phyloP scores from a whole-genome alignment of 1,139 yeast genomes.

The Zygotorulaspora mrakii region DNA sequence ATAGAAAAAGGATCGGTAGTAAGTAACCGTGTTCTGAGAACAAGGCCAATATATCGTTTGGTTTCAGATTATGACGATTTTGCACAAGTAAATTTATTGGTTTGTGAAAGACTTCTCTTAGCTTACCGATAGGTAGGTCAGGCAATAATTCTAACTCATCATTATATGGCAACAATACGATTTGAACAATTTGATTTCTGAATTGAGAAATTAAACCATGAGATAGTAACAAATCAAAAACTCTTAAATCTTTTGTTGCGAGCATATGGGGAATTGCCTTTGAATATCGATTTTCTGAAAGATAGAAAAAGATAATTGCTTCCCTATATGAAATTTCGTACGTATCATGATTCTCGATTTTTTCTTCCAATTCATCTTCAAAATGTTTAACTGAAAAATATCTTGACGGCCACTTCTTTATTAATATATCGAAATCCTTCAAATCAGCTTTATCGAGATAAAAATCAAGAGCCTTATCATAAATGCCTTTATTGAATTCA shows the following conservation, averaged over 20 bases:
- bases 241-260: slow-evolving; percentile 49
- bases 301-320: slow-evolving; percentile 54
- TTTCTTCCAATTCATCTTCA: slow-evolving; percentile 47
- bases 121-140: slow-evolving; percentile 43
- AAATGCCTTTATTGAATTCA: slow-evolving; percentile 43
- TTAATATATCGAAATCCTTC: slow-evolving; percentile 41
- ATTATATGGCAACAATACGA: slow-evolving; percentile 47
- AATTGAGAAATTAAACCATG: slow-evolving; percentile 59
- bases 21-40: slow-evolving; percentile 45
- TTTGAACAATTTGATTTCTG: slow-evolving; percentile 48
- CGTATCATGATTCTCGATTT: slow-evolving; percentile 25
- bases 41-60: slow-evolving; percentile 47
- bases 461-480: slow-evolving; percentile 50
- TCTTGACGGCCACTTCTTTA: slow-evolving; percentile 57
- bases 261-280: slow-evolving; percentile 65
- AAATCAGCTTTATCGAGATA: slow-evolving; percentile 43
- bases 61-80: slow-evolving; percentile 60
- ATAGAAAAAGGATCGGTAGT: slow-evolving; percentile 56
- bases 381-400: slow-evolving; percentile 50
- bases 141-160: slow-evolving; percentile 30
- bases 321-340: slow-evolving; percentile 41
- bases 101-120: slow-evolving; percentile 43
- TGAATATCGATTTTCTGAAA: slow-evolving; percentile 54
- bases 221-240: slow-evolving; percentile 53
- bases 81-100: slow-evolving; percentile 57